These are phyloP conservation scores for Lablab purpureus DNA, from an alignment of 306 rosid species.

Conservation along the genomic window DNA sequence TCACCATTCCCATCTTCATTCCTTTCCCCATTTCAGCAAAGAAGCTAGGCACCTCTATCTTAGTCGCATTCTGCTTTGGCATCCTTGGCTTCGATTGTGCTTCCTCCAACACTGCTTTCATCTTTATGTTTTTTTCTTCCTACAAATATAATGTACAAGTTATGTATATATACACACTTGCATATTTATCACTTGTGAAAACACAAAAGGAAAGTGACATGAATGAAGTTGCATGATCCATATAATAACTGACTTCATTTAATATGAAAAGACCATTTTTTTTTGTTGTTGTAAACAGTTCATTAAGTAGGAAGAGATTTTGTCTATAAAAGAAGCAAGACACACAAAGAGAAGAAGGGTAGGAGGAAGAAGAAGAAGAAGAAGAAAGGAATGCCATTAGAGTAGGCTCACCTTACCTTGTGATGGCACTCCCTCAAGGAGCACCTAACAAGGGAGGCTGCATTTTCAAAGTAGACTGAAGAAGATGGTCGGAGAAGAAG, in stretches of 20 bases:
- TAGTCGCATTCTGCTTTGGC: constrained; percentile 51
- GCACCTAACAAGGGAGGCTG: constrained; percentile 76
- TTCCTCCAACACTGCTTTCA: constrained; percentile 70
- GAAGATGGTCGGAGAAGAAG: constrained; percentile 85
- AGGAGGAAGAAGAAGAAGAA: background rate
- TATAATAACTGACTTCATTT: background rate
- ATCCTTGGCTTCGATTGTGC: constrained; percentile 20
- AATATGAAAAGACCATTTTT: too few species aligned
- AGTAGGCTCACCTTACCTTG: constrained; percentile 96
- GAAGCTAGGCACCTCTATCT: constrained; percentile 67
- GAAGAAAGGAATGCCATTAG: constrained; percentile 15
- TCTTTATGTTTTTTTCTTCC: constrained; percentile 63
- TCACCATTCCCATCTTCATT: constrained; percentile 83
- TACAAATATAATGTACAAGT: constrained; percentile 22
- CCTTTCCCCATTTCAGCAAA: constrained; percentile 58
- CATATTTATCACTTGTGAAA: background rate
- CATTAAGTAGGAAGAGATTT: too few species aligned
- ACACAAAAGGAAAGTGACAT: background rate
- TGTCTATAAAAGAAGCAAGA: background rate
- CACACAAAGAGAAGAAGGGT: background rate
- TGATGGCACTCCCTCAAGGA: constrained; percentile 81
- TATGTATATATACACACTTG: background rate
- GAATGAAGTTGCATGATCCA: background rate
- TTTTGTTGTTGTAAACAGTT: too few species aligned
- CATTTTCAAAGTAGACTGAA: constrained; percentile 69